Conservation (phyloP, 495 filamentous ascomycete genomes). For the Lophiotrema nucula region DNA sequence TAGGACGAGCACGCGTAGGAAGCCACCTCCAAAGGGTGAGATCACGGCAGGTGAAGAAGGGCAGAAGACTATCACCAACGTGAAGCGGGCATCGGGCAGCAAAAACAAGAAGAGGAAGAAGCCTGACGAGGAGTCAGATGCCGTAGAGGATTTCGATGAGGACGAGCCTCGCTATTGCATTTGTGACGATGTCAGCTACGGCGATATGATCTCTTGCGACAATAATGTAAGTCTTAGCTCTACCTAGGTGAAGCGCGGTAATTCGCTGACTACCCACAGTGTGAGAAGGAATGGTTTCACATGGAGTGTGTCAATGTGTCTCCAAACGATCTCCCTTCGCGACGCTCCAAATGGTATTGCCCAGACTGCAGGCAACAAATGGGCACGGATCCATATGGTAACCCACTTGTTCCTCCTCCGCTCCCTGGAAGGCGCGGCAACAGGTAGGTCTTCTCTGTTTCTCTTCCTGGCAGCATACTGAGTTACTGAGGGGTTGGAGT, state of each 20-base stretch:
- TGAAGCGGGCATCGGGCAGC: constrained; percentile 76
- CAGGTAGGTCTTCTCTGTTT: constrained; percentile 25
- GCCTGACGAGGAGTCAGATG: constrained; percentile 45
- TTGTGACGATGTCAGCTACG: constrained; percentile 88
- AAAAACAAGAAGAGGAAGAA: constrained; percentile 55
- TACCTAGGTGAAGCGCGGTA: background rate
- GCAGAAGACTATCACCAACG: constrained; percentile 67
- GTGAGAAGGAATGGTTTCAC: constrained; percentile 83
- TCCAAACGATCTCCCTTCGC: constrained; percentile 60
- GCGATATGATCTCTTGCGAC: constrained; percentile 94
- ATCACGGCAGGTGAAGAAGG: constrained; percentile 64
- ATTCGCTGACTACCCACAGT: constrained; percentile 39
- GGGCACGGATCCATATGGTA: constrained; percentile 45
- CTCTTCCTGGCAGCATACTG: constrained; percentile 11
- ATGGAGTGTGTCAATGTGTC: constrained; percentile 79
- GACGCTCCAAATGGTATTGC: constrained; percentile 91
- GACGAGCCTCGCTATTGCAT: constrained; percentile 87
- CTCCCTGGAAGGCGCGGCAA: constrained; percentile 23
- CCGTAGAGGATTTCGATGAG: constrained; percentile 81
- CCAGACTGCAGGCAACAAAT: constrained; percentile 75
- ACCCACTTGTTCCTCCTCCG: constrained; percentile 10
- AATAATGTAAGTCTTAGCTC: constrained; percentile 68
- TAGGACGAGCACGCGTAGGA: constrained; percentile 27
- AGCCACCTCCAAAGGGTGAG: constrained; percentile 34
- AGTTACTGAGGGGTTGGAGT: constrained; percentile 28